Evolutionary conservation across 2,329 filamentous ascomycete species (phyloP), one percentile per base, ranked within the genome.

Genomic region (Epichloe amarillans): DNA sequence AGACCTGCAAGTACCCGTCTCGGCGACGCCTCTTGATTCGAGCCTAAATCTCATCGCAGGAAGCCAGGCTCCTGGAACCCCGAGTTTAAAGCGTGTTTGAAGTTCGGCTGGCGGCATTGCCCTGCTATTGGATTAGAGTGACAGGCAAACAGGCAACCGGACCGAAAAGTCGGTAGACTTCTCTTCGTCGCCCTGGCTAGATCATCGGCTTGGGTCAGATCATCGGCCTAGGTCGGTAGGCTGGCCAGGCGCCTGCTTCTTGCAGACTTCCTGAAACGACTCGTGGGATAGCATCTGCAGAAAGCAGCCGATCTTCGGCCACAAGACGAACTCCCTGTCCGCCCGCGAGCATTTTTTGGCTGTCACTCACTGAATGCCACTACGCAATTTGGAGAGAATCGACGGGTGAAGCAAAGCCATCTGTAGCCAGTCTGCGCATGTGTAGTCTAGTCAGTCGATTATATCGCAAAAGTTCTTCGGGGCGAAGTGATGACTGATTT

Each of bases 1-100:
- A 52, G 41, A 39, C 46, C 53, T 57, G 56, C 54, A 56, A 51
- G 46, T 53, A 56, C 50, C 56, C 54, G 56, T 52, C 37, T 54
- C 46, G 54, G 46, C 44, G 56, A 50, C 50, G 51, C 50, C 56
- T 55, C 36, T 50, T 35, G 50, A 53, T 53, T 44, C 52, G 42
- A 47, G 42, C 17, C 43, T 21, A 49, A 23, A 41, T 12, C 33
- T 38, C 43, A 44, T n/a, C 51, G 43, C 46, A 53, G 50, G 43
- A 51, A 35, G 23, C 40, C 8, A 17, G 19, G 40, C 38, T 21
- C 39, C 52, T 37, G 37, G 10, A 37, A 41, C 21, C 33, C 26
- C 19, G 42, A 21, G n/a, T 39, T 49, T 37, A 51, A 40, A 41
- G 41, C 39, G 40, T 39, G 46, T 46, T 50, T 51, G 48, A 50